A percentile compares a stretch with the other conserved stretches of the same genome.
Evolutionary conservation across 768 basidiomycete genomes (phyloP).

Genomic region (Boletus rubropictus): DNA sequence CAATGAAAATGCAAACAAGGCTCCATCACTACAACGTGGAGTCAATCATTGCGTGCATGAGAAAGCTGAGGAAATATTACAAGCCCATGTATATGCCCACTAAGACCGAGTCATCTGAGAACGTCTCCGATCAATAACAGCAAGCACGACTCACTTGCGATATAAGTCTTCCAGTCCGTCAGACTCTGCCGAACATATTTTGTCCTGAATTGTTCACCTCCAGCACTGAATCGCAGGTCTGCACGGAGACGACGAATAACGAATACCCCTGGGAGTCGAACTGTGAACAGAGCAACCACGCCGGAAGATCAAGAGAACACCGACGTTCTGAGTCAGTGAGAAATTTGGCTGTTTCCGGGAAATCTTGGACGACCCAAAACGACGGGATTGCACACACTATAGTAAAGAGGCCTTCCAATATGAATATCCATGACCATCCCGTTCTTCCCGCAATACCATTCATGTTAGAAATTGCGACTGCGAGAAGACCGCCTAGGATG

Average conservation of each 20-base stretch:
- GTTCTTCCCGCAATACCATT: constrained; percentile 58
- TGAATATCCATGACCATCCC: constrained; percentile 71
- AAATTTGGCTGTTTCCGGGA: constrained; percentile 71
- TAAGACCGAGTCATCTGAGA: constrained; percentile 17
- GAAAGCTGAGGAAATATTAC: constrained; percentile 32
- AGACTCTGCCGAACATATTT: constrained; percentile 57
- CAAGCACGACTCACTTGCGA: constrained; percentile 46
- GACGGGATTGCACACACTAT: constrained; percentile 52
- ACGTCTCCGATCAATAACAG: constrained; percentile 2
- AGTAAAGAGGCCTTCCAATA: constrained; percentile 68
- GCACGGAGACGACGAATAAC: constrained; percentile 59
- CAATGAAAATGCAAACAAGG: constrained; percentile 49
- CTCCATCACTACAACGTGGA: constrained; percentile 38
- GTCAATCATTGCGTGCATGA: background rate
- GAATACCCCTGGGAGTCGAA: constrained; percentile 42
- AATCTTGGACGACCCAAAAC: constrained; percentile 73
- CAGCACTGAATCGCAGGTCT: constrained; percentile 63
- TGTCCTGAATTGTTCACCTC: constrained; percentile 48
- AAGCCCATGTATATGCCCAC: constrained; percentile 72
- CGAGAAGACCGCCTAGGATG: constrained; percentile 51
- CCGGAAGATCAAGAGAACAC: constrained; percentile 10
- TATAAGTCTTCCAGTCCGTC: constrained; percentile 68
- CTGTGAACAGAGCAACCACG: background rate
- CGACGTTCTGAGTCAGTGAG: constrained; percentile 56
- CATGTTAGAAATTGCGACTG: constrained; percentile 66